Base-by-base conservation (phyloP, 2,329 filamentous ascomycete species). In the Paecilomyces sp. region DNA sequence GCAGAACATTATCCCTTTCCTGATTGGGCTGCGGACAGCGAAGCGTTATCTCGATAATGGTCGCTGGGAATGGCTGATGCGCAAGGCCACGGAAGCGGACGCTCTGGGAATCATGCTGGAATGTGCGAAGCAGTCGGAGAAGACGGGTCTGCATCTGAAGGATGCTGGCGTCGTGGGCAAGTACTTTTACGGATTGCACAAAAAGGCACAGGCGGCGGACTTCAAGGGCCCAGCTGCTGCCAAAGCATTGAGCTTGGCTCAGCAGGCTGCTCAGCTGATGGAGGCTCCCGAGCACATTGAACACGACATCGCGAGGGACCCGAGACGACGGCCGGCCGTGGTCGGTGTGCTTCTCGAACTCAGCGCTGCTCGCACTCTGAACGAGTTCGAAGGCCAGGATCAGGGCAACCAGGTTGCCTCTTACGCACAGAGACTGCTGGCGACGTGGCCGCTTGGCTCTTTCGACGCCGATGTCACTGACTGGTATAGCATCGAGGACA, bases 301-400 rank as follows among this genome's bases (percentile, higher is more conserved):
- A 18, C 53, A 57, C n/a, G 58, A 66, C 15, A 22, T 63, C 3
- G 55, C 64, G 25, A 54, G 64, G 6, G 74, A 80, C 57, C 70
- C 75, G 11, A 75, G 77, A 62, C 66, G 65, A 54, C 69, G 71
- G 58, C 77, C 78, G 1, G 73, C 75, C 28, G 71, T 80, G 18
- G 71, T 78, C 53, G 79, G 72, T 24, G 67, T 74, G 2, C 61
- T 80, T 18, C 67, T 82, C 7, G 75, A 81, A 57, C 67, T 83
- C 15, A 73, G 73, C 62, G 77, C 79, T 28, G 73, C 77, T n/a
- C 69, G 71, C 47, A 74, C 77, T 2, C 41, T 75, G n/a, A 70
- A 72, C 30, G 63, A 75, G 34, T 63, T 66, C 22, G 71, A 63
- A 3, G 74, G 74, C 2, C 72, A 74, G 36, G 79, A 81, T 63